Evolutionary conservation across 1,284 basidiomycete species (phyloP).

Genomic region (Austropuccinia psidii): DNA sequence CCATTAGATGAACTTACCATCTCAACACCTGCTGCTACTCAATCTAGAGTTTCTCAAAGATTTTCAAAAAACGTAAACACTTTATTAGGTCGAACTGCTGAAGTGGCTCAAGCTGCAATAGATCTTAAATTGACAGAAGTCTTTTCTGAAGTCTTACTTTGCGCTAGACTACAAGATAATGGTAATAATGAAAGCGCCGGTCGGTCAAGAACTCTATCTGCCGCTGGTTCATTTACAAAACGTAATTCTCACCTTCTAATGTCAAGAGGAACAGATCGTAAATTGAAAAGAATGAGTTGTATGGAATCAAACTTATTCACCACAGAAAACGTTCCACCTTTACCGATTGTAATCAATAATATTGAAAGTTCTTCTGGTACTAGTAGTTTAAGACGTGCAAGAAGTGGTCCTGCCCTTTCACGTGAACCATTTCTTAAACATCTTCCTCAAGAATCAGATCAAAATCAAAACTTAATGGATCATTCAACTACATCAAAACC

Average conservation of each 20-base stretch:
- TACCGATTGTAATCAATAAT: neutral
- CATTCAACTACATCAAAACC: too few species aligned
- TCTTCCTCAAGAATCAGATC: neutral
- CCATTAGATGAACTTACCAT: neutral
- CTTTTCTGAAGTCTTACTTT: slow-evolving; percentile 24
- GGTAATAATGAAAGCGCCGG: neutral
- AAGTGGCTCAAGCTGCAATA: slow-evolving; percentile 33
- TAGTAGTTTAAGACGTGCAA: slow-evolving; percentile 28
- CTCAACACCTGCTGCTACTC: slow-evolving; percentile 8
- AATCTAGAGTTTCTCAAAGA: slow-evolving; percentile 35
- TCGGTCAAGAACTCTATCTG: slow-evolving; percentile 23
- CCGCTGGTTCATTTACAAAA: slow-evolving; percentile 9
- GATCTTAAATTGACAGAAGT: slow-evolving; percentile 35
- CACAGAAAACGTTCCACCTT: neutral
- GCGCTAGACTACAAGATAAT: slow-evolving; percentile 25
- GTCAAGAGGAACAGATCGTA: neutral
- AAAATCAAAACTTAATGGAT: neutral
- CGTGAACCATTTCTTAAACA: neutral
- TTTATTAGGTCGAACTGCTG: slow-evolving; percentile 29
- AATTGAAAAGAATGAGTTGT: slow-evolving; percentile 30
- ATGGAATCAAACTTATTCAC: slow-evolving; percentile 17
- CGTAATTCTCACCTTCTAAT: neutral
- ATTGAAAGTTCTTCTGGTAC: neutral
- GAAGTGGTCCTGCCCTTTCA: slow-evolving; percentile 14
- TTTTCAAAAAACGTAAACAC: slow-evolving; percentile 34